Percentiles rank a stretch among this genome's conserved stretches.
Conservation (phyloP, 2,329 filamentous ascomycete genomes). For the Xylariaceae sp. region DNA sequence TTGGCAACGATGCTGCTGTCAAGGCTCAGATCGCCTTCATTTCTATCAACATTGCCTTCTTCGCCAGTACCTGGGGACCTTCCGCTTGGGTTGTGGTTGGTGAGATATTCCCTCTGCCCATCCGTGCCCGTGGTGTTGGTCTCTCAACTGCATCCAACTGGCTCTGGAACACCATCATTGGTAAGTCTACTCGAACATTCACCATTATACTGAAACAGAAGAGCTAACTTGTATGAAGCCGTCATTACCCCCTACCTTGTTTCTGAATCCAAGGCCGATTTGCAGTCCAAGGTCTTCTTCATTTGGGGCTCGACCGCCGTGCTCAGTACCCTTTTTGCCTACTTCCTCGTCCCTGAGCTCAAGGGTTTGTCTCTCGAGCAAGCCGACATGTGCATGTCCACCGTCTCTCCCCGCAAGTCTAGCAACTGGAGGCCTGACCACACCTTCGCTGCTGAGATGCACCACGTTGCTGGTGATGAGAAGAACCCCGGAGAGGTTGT, state of each 20-base stretch:
- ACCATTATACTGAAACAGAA: not conserved
- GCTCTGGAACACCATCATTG: slow-evolving; percentile 64
- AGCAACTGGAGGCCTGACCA: slow-evolving; percentile 34
- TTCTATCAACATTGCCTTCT: slow-evolving; percentile 78
- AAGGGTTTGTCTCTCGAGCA: slow-evolving; percentile 73
- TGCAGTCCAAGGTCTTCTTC: slow-evolving; percentile 51
- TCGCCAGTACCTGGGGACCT: slow-evolving; percentile 74
- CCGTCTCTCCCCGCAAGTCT: slow-evolving; percentile 42
- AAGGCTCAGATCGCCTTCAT: slow-evolving; percentile 69
- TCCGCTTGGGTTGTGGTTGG: slow-evolving; percentile 67
- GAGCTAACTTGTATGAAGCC: slow-evolving; percentile 28
- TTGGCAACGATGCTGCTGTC: slow-evolving; percentile 35
- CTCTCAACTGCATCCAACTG: slow-evolving; percentile 72
- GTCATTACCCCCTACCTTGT: slow-evolving; percentile 71
- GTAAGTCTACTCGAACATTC: slow-evolving; percentile 10
- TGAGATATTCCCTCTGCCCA: slow-evolving; percentile 73
- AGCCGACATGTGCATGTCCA: slow-evolving; percentile 63
- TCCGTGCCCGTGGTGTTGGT: slow-evolving; percentile 69
- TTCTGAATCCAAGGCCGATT: slow-evolving; percentile 43
- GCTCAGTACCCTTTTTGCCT: slow-evolving; percentile 54
- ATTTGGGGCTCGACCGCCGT: slow-evolving; percentile 61
- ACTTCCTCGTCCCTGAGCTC: slow-evolving; percentile 65
- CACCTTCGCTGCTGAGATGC: slow-evolving; percentile 35
- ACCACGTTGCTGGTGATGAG: slow-evolving; percentile 23
- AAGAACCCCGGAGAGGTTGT: slow-evolving; percentile 9